Base-by-base conservation (phyloP, 768 basidiomycete species). In the Melanogaster broomeanus region DNA sequence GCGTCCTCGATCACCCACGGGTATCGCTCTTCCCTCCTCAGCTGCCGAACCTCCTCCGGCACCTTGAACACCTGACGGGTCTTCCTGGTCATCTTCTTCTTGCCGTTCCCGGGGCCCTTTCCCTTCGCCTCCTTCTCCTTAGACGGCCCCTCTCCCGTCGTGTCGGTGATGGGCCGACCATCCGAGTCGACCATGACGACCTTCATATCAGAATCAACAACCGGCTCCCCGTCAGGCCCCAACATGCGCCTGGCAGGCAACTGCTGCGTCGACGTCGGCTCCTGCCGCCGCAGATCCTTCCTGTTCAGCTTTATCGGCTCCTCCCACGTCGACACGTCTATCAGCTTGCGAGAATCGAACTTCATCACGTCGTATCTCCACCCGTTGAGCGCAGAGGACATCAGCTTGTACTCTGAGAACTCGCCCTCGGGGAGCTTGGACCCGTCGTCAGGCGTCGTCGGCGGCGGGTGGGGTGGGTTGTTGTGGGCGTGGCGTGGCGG, bases 301-400 rank as follows among this genome's bases (percentile, higher is more conserved):
- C 93, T 78, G 69, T 95, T 95, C 60, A 95, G 75, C 73, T 88
- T 90, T 63, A 94, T 85, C 13, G 93, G 93, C 52, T 74, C 73
- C 28, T 74, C 67, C 87, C 92, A 93, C 27, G 72, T 69, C 45
- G 75, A 75, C 48, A 91, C 76, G 64, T 93, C 89, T 49, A 90
- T 72, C 15, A 78, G 74, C 61, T 87, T 87, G 50, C 86, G 79
- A 30, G 85, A 83, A 67, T 90, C 85, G 66, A 95, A 92, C 69
- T 92, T 92, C 88, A 94, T 91, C 52, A 94, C 83, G 71, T 93
- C 89, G 77, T 92, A 90, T 65, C 88, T 90, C 90, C 90, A 93
- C 24, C 87, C 89, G 65, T 89, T 88, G 64, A 87, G 80, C 15
- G 83, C 80, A 25, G 87, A 87, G 7, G 89, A 89, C 68, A 90